Evolutionary conservation across 257 asterid species (phyloP).

Genomic region (Pogostemon cablin): DNA sequence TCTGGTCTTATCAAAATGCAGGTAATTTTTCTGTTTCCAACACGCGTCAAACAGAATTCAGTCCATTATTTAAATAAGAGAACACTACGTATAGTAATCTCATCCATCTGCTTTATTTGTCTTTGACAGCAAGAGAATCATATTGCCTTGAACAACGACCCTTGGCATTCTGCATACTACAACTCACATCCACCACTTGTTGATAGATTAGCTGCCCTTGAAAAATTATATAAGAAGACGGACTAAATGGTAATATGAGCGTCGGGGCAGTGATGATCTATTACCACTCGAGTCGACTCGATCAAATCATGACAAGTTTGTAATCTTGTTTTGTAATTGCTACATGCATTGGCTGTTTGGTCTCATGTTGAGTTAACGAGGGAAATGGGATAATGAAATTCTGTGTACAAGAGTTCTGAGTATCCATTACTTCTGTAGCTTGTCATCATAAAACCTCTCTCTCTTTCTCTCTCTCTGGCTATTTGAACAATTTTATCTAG

Average conservation of each 20-base stretch:
- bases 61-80: background rate
- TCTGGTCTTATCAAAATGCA: conserved; percentile 94
- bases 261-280: no score
- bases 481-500: conserved; percentile 17
- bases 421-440: conserved; percentile 10
- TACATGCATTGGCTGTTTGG: conserved; percentile 4
- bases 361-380: conserved; percentile 10
- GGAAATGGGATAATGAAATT: conserved; percentile 29
- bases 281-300: conserved; percentile 1
- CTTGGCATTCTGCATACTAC: conserved; percentile 97
- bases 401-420: background rate
- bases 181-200: conserved; percentile 97
- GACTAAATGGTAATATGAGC: conserved; percentile 42
- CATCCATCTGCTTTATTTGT: background rate
- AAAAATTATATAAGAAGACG: conserved; percentile 69
- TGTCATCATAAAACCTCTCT: background rate
- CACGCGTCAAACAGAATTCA: background rate
- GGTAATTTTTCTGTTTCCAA: conserved; percentile 47
- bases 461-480: background rate
- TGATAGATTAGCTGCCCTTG: conserved; percentile 87
- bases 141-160: conserved; percentile 92
- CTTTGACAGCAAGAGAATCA: conserved; percentile 82
- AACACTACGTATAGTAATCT: no score
- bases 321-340: conserved; percentile 26
- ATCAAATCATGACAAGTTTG: conserved; percentile 24